Conservation (phyloP, 805 yeast genomes). For the Yamadazyma insecticola region DNA sequence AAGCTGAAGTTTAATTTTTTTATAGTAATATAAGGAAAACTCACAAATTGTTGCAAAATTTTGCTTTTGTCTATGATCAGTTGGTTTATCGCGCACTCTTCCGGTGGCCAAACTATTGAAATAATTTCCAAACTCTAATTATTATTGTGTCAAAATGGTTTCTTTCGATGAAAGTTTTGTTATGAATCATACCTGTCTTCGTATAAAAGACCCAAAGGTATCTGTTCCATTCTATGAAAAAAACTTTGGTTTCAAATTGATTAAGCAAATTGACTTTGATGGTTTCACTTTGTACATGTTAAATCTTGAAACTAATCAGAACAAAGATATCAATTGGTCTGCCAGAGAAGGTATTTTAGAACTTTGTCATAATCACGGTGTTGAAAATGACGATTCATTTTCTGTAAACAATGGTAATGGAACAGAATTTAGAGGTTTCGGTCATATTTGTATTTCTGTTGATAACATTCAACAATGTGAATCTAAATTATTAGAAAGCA, state of each 20-base stretch:
- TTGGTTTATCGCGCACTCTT: no score
- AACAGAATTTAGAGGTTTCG: constrained; percentile 85
- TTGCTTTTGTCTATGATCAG: no score
- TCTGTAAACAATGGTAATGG: constrained; percentile 75
- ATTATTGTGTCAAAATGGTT: constrained; percentile 25
- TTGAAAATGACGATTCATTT: constrained; percentile 54
- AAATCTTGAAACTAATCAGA: constrained; percentile 46
- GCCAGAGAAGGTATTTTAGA: constrained; percentile 71
- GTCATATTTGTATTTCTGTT: constrained; percentile 87
- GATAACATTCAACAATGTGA: constrained; percentile 69
- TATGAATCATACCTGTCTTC: constrained; percentile 69
- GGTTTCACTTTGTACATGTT: constrained; percentile 68
- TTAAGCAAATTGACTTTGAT: constrained; percentile 50
- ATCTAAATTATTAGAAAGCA: constrained; percentile 49
- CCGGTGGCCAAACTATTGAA: no score
- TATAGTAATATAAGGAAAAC: no score
- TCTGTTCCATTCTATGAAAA: constrained; percentile 70
- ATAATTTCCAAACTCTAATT: no score
- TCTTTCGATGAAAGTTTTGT: constrained; percentile 31
- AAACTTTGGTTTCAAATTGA: constrained; percentile 66
- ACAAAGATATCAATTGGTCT: constrained; percentile 34
- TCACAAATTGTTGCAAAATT: no score
- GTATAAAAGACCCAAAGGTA: constrained; percentile 75
- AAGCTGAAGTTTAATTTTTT: no score
- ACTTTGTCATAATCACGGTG: constrained; percentile 75